These are phyloP conservation scores for Plasmodium reichenowi DNA, from an alignment of 169 alveolate species.

Conservation along the genomic window DNA sequence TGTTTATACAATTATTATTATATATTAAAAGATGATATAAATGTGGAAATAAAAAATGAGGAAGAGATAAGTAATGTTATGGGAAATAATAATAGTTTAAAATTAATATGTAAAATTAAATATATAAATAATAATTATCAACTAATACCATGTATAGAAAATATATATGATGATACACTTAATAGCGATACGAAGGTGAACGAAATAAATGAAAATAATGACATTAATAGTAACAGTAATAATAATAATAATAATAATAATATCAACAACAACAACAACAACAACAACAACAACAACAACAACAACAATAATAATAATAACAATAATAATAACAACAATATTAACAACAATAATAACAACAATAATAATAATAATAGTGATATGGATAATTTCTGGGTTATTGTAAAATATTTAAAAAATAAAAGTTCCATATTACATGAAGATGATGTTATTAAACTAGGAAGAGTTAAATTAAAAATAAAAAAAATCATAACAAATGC, in stretches of 20 bases:
- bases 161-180: conserved; percentile 13
- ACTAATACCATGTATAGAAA: conserved; percentile 52
- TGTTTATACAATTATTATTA: conserved; percentile 76
- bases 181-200: conserved; percentile 7
- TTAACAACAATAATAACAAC: conserved; percentile 5
- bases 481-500: conserved; percentile 78
- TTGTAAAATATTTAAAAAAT: conserved; percentile 75
- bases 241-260: not conserved
- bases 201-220: conserved; percentile 7
- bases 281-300: not conserved
- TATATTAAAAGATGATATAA: conserved; percentile 68
- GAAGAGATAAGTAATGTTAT: conserved; percentile 71
- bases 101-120: conserved; percentile 57
- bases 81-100: conserved; percentile 33
- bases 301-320: not conserved
- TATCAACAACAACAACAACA: not conserved
- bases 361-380: conserved; percentile 9
- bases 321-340: not conserved
- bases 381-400: conserved; percentile 79
- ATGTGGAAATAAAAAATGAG: conserved; percentile 71
- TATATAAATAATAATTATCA: conserved; percentile 64
- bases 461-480: conserved; percentile 81
- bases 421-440: conserved; percentile 77
- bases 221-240: not conserved
- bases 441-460: conserved; percentile 80